A percentile compares a stretch with the other conserved stretches of the same genome.
These are phyloP conservation scores for Mycena venus DNA, from an alignment of 768 basidiomycete genomes.

Conservation along the genomic window DNA sequence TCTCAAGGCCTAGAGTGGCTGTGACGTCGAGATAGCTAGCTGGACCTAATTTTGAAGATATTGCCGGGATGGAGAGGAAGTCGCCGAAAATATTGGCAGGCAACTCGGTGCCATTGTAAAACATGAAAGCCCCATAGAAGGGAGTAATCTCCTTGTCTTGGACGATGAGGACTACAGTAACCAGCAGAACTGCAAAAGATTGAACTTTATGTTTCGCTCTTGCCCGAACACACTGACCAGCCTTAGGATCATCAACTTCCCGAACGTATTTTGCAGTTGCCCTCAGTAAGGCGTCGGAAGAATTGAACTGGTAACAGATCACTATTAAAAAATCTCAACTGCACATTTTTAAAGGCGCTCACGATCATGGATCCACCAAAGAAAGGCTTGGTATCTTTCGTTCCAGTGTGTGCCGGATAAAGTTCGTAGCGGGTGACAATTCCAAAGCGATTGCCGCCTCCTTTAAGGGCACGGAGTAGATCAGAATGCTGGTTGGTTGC, in stretches of 20 bases:
- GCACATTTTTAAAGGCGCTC: no score
- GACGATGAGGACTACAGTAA: constrained; percentile 38
- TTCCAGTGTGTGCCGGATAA: constrained; percentile 54
- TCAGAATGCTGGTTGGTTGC: constrained; percentile 56
- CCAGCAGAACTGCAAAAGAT: constrained; percentile 29
- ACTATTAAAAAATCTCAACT: no score
- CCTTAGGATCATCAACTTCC: neutral
- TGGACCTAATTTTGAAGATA: constrained; percentile 42
- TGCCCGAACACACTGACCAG: neutral
- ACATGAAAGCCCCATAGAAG: constrained; percentile 42
- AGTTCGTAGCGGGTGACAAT: constrained; percentile 61
- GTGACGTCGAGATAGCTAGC: constrained; percentile 53
- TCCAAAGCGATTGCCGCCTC: constrained; percentile 59
- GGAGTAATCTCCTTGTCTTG: constrained; percentile 39
- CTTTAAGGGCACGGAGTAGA: constrained; percentile 60
- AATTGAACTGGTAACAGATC: no score
- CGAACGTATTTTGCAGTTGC: neutral
- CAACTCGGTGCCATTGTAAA: constrained; percentile 44
- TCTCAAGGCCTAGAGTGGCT: constrained; percentile 43
- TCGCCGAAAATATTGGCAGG: constrained; percentile 49
- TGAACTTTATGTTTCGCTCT: neutral
- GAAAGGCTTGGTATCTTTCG: constrained; percentile 49
- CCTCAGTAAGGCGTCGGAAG: neutral
- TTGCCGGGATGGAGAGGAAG: constrained; percentile 53
- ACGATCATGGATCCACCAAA: constrained; percentile 57